These are phyloP conservation scores for Diospyros kaki DNA, from an alignment of 148 eudicot genomes.

Conservation along the genomic window DNA sequence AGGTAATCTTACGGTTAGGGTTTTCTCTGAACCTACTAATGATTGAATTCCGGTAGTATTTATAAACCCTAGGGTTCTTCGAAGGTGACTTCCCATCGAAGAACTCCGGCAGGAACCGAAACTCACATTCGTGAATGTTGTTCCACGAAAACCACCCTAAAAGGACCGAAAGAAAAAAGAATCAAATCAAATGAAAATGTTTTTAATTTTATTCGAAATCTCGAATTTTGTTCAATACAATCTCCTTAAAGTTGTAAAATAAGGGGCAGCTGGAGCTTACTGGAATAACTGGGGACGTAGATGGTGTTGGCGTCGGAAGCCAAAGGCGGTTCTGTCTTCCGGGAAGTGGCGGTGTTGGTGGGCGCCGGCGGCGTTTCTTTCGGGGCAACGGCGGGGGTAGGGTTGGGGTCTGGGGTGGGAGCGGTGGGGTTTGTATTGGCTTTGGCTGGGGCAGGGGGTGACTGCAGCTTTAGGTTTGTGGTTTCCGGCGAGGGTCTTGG, in stretches of 20 bases:
- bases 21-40: constrained; percentile 51
- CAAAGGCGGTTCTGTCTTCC: constrained; percentile 16
- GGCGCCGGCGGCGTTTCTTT: constrained; percentile 6
- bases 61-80: constrained; percentile 74
- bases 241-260: not conserved
- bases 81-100: constrained; percentile 68
- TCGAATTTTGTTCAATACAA: not conserved
- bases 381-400: constrained; percentile 10
- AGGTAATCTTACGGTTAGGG: constrained; percentile 55
- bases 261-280: constrained; percentile 29
- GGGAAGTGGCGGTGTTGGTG: constrained; percentile 12
- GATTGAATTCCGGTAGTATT: constrained; percentile 71
- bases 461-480: not conserved
- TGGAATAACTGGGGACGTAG: constrained; percentile 69
- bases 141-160: constrained; percentile 83
- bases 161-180: not conserved
- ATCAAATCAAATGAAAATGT: not conserved
- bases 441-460: not conserved
- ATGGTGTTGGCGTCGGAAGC: constrained; percentile 39
- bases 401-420: not conserved
- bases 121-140: constrained; percentile 67
- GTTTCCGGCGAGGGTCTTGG: not conserved
- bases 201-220: not conserved
- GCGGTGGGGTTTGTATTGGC: not conserved
- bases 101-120: constrained; percentile 65